phyloP scores from a whole-genome alignment of 805 yeast genomes.

The Scheffersomyces lignosus region DNA sequence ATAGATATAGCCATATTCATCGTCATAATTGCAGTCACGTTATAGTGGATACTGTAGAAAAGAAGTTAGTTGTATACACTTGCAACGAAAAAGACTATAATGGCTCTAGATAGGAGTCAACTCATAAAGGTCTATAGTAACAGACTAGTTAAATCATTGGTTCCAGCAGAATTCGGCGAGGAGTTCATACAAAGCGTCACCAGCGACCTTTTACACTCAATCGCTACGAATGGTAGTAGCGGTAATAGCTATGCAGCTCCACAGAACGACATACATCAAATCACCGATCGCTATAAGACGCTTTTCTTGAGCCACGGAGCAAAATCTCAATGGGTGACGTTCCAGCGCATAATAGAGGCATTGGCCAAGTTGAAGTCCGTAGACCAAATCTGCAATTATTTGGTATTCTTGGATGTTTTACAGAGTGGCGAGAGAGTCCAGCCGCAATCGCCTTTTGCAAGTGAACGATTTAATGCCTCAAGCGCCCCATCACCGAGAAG shows the following conservation, averaged over 20 bases:
- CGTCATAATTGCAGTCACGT: too few species aligned
- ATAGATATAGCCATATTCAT: too few species aligned
- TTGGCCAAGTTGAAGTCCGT: constrained; percentile 26
- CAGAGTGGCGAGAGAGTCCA: neutral
- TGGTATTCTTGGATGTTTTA: constrained; percentile 29
- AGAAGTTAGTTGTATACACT: too few species aligned
- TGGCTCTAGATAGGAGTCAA: constrained; percentile 33
- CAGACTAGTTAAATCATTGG: constrained; percentile 35
- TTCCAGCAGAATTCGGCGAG: constrained; percentile 38
- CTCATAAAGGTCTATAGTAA: constrained; percentile 31
- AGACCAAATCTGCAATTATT: constrained; percentile 36
- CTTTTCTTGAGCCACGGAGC: constrained; percentile 26
- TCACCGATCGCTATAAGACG: constrained; percentile 21
- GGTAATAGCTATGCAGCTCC: constrained; percentile 4
- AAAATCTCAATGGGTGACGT: constrained; percentile 31
- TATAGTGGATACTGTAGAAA: too few species aligned
- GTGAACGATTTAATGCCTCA: neutral
- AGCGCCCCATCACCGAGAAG: constrained; percentile 1
- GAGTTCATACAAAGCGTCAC: constrained; percentile 32
- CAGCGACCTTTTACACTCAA: constrained; percentile 20
- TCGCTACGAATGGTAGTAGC: constrained; percentile 2
- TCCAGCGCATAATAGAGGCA: constrained; percentile 30
- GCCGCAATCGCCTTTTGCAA: neutral
- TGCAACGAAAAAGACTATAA: too few species aligned
- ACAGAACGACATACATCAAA: constrained; percentile 16